Conservation (phyloP, 768 basidiomycete species). For the Coprinellus micaceus region DNA sequence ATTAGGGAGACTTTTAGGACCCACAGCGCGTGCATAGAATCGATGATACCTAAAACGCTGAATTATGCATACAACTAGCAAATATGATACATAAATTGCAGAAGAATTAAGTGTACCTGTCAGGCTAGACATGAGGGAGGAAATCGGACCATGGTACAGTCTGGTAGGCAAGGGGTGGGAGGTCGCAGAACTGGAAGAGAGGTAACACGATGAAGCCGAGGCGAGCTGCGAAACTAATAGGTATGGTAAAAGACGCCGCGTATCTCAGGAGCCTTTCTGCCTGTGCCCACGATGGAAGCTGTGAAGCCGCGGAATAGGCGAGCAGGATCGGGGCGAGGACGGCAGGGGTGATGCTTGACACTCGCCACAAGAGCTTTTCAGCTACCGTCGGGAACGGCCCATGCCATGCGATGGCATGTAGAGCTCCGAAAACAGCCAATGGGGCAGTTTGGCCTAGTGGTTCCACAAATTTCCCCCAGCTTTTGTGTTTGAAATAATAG, state of each 20-base stretch:
- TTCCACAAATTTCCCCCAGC: not conserved
- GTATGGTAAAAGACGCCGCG: not conserved
- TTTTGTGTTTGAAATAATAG: not conserved
- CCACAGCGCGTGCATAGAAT: too few species aligned
- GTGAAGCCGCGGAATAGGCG: too few species aligned
- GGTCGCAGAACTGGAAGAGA: not conserved
- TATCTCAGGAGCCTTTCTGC: too few species aligned
- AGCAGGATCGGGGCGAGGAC: too few species aligned
- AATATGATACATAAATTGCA: too few species aligned
- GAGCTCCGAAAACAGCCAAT: conserved; percentile 13
- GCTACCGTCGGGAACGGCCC: conserved; percentile 11
- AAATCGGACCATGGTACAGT: not conserved
- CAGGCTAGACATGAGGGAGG: conserved; percentile 1
- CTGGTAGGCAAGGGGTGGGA: not conserved
- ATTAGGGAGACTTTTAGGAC: too few species aligned
- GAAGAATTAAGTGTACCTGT: too few species aligned
- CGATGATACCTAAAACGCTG: too few species aligned
- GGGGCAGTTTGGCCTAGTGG: not conserved
- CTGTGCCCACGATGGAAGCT: too few species aligned
- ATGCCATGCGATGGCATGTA: conserved; percentile 16
- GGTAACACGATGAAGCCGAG: not conserved
- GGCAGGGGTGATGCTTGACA: not conserved
- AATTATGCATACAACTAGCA: too few species aligned
- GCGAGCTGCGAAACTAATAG: not conserved
- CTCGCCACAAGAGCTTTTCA: conserved; percentile 12